Evolutionary conservation across 2,329 filamentous ascomycete species (phyloP), one percentile per base, ranked within the genome.

Genomic region (Clonostachys solani): DNA sequence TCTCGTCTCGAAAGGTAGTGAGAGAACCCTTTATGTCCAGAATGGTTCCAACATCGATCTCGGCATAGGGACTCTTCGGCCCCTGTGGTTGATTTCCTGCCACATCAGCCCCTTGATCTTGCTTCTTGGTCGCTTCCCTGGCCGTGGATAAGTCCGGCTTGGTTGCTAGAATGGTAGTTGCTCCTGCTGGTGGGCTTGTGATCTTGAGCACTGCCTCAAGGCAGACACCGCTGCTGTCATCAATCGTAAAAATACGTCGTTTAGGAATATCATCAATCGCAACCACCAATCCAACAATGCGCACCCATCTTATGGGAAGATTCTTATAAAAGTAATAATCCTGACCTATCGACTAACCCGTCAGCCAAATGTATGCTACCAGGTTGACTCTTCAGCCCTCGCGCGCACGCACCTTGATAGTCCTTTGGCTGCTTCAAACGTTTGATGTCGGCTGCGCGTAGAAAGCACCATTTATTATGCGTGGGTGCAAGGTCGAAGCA

Each of bases 241-340:
- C 83, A n/a, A 87, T 61, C 3, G 75, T 83, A 55, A 77, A 82
- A 38, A 78, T 65, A 41, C 68, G 71, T 35, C 68, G 68, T 35
- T 64, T 65, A 35, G 57, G 52, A 47, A 70, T 77, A 18, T 81
- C 73, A 52, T 81, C 75, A 35, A 82, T 66, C 12, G 78, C 80
- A 47, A 91, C 83, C 18, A 92, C 75, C 9, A 90, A 65, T 33
- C 89, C 89, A 8, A 83, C 77, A 33, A 92, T 64, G 51, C 84
- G 83, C 46, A 88, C 79, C 80, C 84, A 92, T 74, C 83, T 81
- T 55, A 92, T 81, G 0, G 88, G 88, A 54, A 92, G 82, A 62
- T 91, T 92, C 44, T 74, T 65, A 67, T 83, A 75, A 64, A 91
- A 90, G 60, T 75, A 84, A 34, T 84, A 70, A 52, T 76, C 68